Base-by-base conservation (phyloP, 345 rosid genomes). In the Ricinus communis region DNA sequence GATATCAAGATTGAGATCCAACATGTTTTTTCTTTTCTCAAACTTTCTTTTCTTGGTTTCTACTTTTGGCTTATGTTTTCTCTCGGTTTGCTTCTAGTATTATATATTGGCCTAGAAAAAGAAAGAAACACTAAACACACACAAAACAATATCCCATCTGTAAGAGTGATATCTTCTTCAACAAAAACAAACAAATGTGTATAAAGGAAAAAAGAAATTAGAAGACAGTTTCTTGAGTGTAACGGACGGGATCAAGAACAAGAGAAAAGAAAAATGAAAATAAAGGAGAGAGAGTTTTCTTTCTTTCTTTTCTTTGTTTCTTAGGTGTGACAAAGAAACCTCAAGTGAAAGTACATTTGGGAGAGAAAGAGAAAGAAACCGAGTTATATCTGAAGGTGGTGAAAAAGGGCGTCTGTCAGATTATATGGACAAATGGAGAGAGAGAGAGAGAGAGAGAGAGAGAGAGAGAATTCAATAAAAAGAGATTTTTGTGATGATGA, bases 1-100 rank as follows among this genome's bases (percentile, higher is more conserved):
- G 3, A 85, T 43, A 71, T 77, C 88, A 51, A 89, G 87, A 67
- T 89, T 89, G 75, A 89, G 94, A 85, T 89, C 91, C 84, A 85
- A 82, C 88, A 84, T 43, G 5, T 43, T 43, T 12, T 43, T 54
- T 36, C 4, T 18, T 12, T 33, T 5, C 2, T 12, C 10, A 18
- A 8, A 2, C 18, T 7, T 60, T 9, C 52, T 53, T 28, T 15
- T 8, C 43, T 45, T 47, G 40, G 64, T 30, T 55, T 65, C 12
- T 47, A 16, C 24, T 40, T 36, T 5, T n/a, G n/a, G n/a, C n/a
- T n/a, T n/a, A n/a, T n/a, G n/a, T n/a, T n/a, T n/a, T n/a, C n/a
- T n/a, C n/a, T n/a, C n/a, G n/a, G n/a, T n/a, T n/a, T 60, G 47
- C 21, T 36, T 24, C 25, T 62, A 4, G 4, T 19, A 49, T 43